A percentile compares a stretch with the other conserved stretches of the same genome.
Conservation (phyloP, 768 basidiomycete genomes). For the Tylopilus subfusipes region DNA sequence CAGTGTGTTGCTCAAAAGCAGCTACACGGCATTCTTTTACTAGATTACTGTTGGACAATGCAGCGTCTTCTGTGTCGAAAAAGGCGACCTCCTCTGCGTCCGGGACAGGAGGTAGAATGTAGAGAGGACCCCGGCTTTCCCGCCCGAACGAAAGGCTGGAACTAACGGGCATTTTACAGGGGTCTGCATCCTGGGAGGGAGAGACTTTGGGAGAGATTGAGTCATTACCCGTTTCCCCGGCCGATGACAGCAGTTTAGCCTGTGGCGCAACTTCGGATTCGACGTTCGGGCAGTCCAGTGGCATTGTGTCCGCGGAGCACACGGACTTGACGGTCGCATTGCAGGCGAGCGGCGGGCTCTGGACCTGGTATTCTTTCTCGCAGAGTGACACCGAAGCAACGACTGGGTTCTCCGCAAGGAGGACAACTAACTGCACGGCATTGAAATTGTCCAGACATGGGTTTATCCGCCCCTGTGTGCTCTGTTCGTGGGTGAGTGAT, state of each 20-base stretch:
- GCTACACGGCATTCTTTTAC: neutral
- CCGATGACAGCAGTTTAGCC: neutral
- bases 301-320: neutral
- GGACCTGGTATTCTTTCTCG: neutral
- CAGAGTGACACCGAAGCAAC: neutral
- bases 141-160: neutral
- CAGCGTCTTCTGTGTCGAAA: slow-evolving; percentile 7
- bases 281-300: neutral
- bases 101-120: slow-evolving; percentile 14
- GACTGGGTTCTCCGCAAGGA: neutral
- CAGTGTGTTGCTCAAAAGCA: neutral
- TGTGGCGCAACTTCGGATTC: neutral
- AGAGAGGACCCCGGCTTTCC: neutral
- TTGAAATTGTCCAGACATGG: neutral
- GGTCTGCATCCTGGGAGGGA: neutral
- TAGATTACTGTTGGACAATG: neutral
- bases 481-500: neutral
- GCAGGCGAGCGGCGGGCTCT: neutral
- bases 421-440: neutral
- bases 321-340: neutral
- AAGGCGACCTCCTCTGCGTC: slow-evolving; percentile 15
- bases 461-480: neutral
- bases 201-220: neutral
- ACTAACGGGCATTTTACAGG: neutral
- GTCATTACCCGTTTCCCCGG: neutral